Conservation (phyloP, 345 rosid genomes). For the Ricinus communis region DNA sequence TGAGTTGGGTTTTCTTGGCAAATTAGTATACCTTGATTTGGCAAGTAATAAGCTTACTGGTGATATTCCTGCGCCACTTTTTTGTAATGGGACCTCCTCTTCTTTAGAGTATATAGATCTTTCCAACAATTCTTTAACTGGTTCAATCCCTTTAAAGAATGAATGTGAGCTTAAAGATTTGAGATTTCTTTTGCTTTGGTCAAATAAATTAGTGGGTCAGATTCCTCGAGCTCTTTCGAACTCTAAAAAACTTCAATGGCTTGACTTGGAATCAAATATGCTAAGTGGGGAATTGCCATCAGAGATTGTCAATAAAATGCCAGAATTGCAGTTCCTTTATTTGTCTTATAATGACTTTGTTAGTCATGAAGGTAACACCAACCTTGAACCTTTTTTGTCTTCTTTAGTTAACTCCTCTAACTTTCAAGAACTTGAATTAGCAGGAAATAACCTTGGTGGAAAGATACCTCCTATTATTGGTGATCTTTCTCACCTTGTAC, state of each 20-base stretch:
- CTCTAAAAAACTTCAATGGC: constrained; percentile 72
- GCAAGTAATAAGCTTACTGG: constrained; percentile 59
- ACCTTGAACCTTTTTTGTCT: constrained; percentile 72
- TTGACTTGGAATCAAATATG: constrained; percentile 71
- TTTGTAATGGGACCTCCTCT: constrained; percentile 51
- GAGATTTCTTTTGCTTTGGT: constrained; percentile 77
- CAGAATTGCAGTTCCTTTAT: constrained; percentile 67
- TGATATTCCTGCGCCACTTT: constrained; percentile 51
- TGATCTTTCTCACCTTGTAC: constrained; percentile 63
- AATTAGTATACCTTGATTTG: constrained; percentile 57
- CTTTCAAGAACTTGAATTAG: constrained; percentile 75
- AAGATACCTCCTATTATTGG: constrained; percentile 60
- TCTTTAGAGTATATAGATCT: constrained; percentile 67
- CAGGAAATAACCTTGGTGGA: constrained; percentile 72
- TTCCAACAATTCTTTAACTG: constrained; percentile 73
- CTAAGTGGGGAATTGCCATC: constrained; percentile 77
- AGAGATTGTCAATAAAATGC: constrained; percentile 52
- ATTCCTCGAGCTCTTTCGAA: constrained; percentile 65
- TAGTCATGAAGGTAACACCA: constrained; percentile 69
- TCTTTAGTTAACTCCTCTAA: constrained; percentile 57
- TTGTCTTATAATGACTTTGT: constrained; percentile 72
- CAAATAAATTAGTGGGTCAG: constrained; percentile 55
- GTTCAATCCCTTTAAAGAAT: constrained; percentile 51
- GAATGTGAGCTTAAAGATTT: constrained; percentile 53
- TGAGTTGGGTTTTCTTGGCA: constrained; percentile 48